Evolutionary conservation across 1,284 basidiomycete species (phyloP).

Genomic region (Trichosporon asahii): DNA sequence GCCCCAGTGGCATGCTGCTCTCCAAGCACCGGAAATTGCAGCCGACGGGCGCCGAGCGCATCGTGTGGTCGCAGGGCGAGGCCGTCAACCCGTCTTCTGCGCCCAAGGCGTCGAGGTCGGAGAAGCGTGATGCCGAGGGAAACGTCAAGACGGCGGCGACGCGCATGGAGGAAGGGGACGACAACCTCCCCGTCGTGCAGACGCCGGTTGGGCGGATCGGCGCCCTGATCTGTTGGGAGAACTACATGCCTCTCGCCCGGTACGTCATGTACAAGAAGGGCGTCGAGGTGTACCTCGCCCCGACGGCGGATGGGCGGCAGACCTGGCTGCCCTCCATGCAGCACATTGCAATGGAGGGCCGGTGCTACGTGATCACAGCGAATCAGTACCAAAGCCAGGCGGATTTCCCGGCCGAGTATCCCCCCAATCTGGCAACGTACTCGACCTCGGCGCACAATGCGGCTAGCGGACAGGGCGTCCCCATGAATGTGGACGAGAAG

Average conservation of each 20-base stretch:
- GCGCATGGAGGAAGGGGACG: conserved; percentile 20
- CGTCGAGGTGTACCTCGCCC: conserved; percentile 50
- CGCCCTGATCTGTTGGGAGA: conserved; percentile 71
- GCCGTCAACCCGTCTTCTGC: conserved; percentile 32
- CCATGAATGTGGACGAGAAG: background rate
- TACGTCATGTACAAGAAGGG: conserved; percentile 44
- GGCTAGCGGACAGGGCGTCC: background rate
- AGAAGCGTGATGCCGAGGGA: conserved; percentile 39
- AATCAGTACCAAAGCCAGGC: conserved; percentile 35
- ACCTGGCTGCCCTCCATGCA: conserved; percentile 65
- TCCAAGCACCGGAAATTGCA: conserved; percentile 69
- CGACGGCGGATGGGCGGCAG: conserved; percentile 61
- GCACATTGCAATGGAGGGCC: conserved; percentile 70
- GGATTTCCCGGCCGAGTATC: conserved; percentile 36
- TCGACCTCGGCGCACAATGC: conserved; percentile 12
- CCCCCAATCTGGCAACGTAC: conserved; percentile 21
- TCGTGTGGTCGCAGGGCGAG: conserved; percentile 64
- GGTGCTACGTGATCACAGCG: conserved; percentile 67
- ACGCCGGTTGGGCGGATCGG: conserved; percentile 55
- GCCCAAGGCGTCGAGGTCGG: background rate
- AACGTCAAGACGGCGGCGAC: conserved; percentile 16
- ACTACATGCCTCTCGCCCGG: conserved; percentile 66
- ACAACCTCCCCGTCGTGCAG: conserved; percentile 50
- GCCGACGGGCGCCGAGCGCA: conserved; percentile 65
- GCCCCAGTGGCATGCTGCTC: conserved; percentile 59